Percentiles rank a stretch among this genome's conserved stretches.
Conservation (phyloP, 805 yeast species). For the Yamadazyma sp. region DNA sequence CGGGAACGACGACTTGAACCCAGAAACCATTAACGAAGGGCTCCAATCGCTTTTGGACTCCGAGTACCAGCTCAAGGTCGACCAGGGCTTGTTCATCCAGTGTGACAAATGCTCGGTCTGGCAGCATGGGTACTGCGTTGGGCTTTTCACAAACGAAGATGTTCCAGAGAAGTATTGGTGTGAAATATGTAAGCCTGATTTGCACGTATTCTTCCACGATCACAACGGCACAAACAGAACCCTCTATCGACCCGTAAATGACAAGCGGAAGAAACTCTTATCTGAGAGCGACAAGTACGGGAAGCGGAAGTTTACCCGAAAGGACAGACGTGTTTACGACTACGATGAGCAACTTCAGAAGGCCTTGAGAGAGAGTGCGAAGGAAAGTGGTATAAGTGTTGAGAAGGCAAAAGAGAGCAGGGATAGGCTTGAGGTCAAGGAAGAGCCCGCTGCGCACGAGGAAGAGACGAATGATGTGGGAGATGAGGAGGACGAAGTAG, state of each 20-base stretch:
- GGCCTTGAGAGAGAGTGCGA: slow-evolving; percentile 58
- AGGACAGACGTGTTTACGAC: slow-evolving; percentile 35
- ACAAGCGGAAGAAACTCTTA: slow-evolving; percentile 37
- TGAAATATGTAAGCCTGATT: slow-evolving; percentile 83
- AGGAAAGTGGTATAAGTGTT: slow-evolving; percentile 27
- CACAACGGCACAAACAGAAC: slow-evolving; percentile 27
- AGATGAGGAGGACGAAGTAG: slow-evolving; percentile 13
- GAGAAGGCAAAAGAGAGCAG: slow-evolving; percentile 2
- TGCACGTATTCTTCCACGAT: slow-evolving; percentile 55
- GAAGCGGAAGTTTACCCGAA: slow-evolving; percentile 22
- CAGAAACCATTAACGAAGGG: slow-evolving; percentile 23
- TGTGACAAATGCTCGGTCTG: slow-evolving; percentile 92
- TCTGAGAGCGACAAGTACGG: slow-evolving; percentile 17
- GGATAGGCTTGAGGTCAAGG: not conserved
- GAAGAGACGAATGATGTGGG: slow-evolving; percentile 5
- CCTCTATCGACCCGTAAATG: slow-evolving; percentile 43
- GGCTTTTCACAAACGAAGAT: slow-evolving; percentile 67
- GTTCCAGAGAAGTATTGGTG: slow-evolving; percentile 96
- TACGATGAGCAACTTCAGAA: slow-evolving; percentile 45
- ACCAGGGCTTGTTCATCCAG: slow-evolving; percentile 70
- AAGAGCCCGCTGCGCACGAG: slow-evolving; percentile 3
- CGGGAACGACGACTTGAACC: slow-evolving; percentile 37
- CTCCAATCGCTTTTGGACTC: slow-evolving; percentile 25
- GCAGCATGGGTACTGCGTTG: slow-evolving; percentile 98
- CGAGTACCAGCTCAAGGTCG: slow-evolving; percentile 40